A percentile compares a stretch with the other conserved stretches of the same genome.
phyloP scores from a whole-genome alignment of 352 stramenopile genomes.

The Aphanomyces stellatus region DNA sequence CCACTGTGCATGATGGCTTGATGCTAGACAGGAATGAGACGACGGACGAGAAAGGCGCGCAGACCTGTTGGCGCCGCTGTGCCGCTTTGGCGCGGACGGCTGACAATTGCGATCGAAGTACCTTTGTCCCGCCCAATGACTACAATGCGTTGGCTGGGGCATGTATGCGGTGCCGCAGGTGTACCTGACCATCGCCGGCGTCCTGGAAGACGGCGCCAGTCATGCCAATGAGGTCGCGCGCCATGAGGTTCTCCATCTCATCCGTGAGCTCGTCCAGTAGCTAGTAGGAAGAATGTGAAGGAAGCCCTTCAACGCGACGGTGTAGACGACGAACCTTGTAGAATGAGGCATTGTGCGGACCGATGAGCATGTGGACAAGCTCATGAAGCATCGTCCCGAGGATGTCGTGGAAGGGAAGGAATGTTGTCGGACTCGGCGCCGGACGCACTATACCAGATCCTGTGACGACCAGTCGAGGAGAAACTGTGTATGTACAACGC shows the following conservation, averaged over 20 bases:
- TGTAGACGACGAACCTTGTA: constrained; percentile 48
- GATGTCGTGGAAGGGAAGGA: constrained; percentile 45
- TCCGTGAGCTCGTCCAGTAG: constrained; percentile 49
- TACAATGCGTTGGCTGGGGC: too few relatives aligned
- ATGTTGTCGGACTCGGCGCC: constrained; percentile 22
- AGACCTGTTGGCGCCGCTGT: not conserved
- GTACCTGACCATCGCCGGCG: constrained; percentile 35
- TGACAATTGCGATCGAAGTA: not conserved
- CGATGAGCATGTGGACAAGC: constrained; percentile 59
- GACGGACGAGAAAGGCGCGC: not conserved
- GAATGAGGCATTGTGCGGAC: constrained; percentile 55
- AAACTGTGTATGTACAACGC: constrained; percentile 27
- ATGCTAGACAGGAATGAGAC: constrained; percentile 23
- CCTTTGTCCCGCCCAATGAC: not conserved
- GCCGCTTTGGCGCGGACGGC: not conserved
- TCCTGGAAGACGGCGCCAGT: constrained; percentile 39
- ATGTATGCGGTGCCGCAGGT: too few relatives aligned
- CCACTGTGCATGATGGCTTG: constrained; percentile 27
- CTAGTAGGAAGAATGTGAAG: too few relatives aligned
- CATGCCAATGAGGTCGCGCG: constrained; percentile 34
- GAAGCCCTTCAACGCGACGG: too few relatives aligned
- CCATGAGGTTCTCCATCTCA: constrained; percentile 51
- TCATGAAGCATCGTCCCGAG: constrained; percentile 68
- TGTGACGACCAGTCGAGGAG: not conserved
- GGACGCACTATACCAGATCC: constrained; percentile 29